Evolutionary conservation across 305 asterid species (phyloP), one percentile per base, ranked within the genome.

Genomic region (Fraxinus platypoda): DNA sequence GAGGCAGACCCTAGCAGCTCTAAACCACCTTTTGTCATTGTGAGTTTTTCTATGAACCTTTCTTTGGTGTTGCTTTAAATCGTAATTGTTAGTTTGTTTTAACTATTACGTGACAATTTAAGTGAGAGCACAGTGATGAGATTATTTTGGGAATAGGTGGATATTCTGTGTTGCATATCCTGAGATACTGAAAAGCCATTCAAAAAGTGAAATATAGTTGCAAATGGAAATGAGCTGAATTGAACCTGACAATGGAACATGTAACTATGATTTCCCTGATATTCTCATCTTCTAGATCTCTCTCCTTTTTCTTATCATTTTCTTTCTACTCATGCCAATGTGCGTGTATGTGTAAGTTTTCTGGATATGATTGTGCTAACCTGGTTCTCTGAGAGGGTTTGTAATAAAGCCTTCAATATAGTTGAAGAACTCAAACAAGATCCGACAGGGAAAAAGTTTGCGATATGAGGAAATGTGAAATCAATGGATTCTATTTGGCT

Each of bases 21-120:
- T 73, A 97, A 97, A 78, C 97, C 97, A 2, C 86, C 99, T 26
- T 97, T 92, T 84, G 89, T 85, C 35, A 97, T 97, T 76, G 99
- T 93, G 92, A 97, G 98, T 89, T 88, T 84, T 85, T 83, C 23
- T 13, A 31, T 31, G 41, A 70, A 70, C 41, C 59, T 15, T 49
- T 49, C 75, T 70, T 70, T 17, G 11, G 12, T 15, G n/a, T 3
- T 25, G 15, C 33, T 25, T 9, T 25, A 64, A 25, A 23, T 23
- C 0, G 72, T 9, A 64, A 25, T 64, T 25, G 75, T 31, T 30
- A 31, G 17, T 28, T 15, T 13, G 19, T 70, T 70, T 8, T 9
- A 64, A 25, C 6, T 64, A 25, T 64, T 17, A 31, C 75, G 3
- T 70, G 23, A 37, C 6, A 30, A 26, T 37, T 76, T 49, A 5